Evolutionary conservation across 768 basidiomycete genomes (phyloP), one percentile per base, ranked within the genome.

Genomic region (Naematelia encephala): DNA sequence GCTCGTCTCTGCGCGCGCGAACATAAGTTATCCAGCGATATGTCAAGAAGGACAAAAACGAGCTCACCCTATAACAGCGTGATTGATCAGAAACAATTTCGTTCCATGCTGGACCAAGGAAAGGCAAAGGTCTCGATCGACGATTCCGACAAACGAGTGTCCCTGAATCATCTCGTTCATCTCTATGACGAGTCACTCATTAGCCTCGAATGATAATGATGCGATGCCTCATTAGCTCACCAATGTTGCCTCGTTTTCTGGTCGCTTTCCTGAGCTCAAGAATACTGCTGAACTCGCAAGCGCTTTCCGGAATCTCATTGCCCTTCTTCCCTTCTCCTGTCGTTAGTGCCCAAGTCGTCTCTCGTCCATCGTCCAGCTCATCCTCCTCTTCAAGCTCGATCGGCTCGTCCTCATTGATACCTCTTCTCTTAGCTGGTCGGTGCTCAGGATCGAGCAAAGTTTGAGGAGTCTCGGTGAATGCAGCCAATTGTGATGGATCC

Each of bases 131-230:
- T 82, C 72, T 8, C 85, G 77, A 70, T 94, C 91, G 5, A 91
- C 89, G 34, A 97, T 85, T 1, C 94, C 93, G 28, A 98, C 91
- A 68, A 96, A 96, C 0, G 85, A 88, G 69, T 96, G 91, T 50
- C 89, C 87, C 63, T 86, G 82, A 28, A 98, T 70, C 47, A 98
- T 88, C 69, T 91, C 89, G 0, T 84, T 83, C 39, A 98, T 79
- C 49, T 85, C 94, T 97, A 5, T 23, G 5, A 16, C 5, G 13
- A 5, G 14, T 12, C 19, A 13, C 14, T 45, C 8, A 50, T 11
- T 2, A n/a, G 2, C 26, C 13, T 19, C 27, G 5, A 28, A 30
- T 12, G 30, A 44, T n/a, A n/a, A n/a, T n/a, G n/a, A n/a, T n/a
- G n/a, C n/a, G n/a, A n/a, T n/a, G n/a, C n/a, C n/a, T 19, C 11